These are phyloP conservation scores for Rhododendron mucronatum DNA, from an alignment of 148 eudicot species.

Conservation along the genomic window DNA sequence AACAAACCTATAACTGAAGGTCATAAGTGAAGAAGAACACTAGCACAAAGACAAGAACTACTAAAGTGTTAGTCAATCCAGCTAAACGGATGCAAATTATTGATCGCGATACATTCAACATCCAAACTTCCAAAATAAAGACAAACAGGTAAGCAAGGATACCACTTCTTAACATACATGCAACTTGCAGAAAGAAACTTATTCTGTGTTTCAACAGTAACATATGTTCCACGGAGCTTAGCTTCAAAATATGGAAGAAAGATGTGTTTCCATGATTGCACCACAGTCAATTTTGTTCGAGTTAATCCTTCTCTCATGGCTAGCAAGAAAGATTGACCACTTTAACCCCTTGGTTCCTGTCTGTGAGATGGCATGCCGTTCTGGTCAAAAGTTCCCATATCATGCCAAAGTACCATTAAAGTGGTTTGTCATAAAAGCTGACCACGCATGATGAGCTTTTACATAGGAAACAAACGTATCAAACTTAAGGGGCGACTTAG, in stretches of 20 bases:
- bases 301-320: neutral
- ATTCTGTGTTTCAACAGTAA: too few species aligned
- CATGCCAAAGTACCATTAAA: too few species aligned
- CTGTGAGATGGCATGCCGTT: neutral
- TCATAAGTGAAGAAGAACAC: neutral
- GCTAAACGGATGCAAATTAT: neutral
- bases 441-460: slow-evolving; percentile 14
- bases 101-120: neutral
- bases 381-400: neutral
- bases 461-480: neutral
- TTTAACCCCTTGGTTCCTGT: neutral
- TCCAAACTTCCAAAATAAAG: neutral
- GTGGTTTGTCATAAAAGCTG: neutral
- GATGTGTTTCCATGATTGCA: neutral
- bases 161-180: neutral
- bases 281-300: neutral
- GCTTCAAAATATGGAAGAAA: neutral
- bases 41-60: neutral
- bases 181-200: neutral
- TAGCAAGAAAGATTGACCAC: neutral
- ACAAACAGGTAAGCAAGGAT: neutral
- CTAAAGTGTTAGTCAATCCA: neutral
- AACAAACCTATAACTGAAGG: neutral
- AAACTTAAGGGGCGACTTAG: too few species aligned
- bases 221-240: neutral